A percentile compares a stretch with the other conserved stretches of the same genome.
These are phyloP conservation scores for Mariannaea sp. DNA, from an alignment of 2,329 filamentous ascomycete species.

Conservation along the genomic window DNA sequence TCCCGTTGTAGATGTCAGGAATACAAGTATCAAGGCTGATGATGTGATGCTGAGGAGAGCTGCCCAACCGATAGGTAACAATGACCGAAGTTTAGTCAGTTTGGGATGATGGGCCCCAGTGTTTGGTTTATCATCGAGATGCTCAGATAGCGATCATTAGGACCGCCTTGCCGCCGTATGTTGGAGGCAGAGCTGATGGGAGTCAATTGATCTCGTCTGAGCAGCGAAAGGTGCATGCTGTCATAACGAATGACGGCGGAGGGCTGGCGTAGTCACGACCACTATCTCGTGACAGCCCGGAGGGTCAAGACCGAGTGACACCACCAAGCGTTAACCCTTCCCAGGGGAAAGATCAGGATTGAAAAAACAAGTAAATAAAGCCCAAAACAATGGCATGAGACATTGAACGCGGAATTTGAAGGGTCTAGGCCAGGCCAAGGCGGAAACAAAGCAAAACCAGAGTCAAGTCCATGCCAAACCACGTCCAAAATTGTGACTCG, in stretches of 20 bases:
- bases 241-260: too few relatives aligned
- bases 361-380: background rate
- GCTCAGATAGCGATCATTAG: too few relatives aligned
- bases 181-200: too few relatives aligned
- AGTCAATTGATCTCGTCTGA: too few relatives aligned
- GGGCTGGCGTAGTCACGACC: too few relatives aligned
- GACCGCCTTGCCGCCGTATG: too few relatives aligned
- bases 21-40: background rate
- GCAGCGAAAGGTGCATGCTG: too few relatives aligned
- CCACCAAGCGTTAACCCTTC: too few relatives aligned
- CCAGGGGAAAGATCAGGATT: too few relatives aligned
- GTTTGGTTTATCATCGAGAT: too few relatives aligned
- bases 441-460: background rate
- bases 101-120: too few relatives aligned
- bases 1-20: background rate
- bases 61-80: background rate
- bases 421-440: constrained; percentile 1
- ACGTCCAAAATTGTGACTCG: constrained; percentile 2
- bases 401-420: background rate
- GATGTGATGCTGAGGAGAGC: background rate
- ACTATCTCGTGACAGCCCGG: constrained; percentile 1
- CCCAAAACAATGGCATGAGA: background rate
- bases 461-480: constrained; percentile 1
- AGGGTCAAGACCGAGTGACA: background rate
- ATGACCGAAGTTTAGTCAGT: background rate